Base-by-base conservation (phyloP, 108 stramenopile genomes). In the Skeletonema marinoi region DNA sequence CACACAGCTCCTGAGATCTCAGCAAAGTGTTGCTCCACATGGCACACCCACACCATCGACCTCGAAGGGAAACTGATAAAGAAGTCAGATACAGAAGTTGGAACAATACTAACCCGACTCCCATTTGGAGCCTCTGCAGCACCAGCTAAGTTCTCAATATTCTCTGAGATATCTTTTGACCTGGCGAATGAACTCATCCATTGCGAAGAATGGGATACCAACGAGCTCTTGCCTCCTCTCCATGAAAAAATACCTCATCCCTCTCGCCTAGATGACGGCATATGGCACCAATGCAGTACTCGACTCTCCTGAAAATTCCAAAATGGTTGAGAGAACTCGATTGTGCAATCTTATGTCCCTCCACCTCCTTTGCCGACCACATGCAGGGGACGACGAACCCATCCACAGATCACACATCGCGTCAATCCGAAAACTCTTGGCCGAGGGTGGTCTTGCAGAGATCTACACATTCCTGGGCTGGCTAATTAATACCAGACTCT, bases 71-170 rank as follows among this genome's bases (percentile, higher is more conserved):
- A 58, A 0, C 5, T 58, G 29, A 25, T 7, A 0, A 10, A 10
- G 1, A 29, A 58, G 9, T 58, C 56, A 7, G 56, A 58, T 6
- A 7, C 7, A 30, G 64, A 66, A 17, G 25, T 74, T 17, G 73
- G 32, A 16, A 66, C 32, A n/a, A 19, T 68, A 3, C 42, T 74
- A 14, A 66, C 51, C 21, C 4, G 65, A 56, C 65, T 74, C 5
- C 73, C 73, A 19, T 74, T 74, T 17, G 65, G 73, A 25, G 25
- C 25, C 29, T 74, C 73, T 5, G 65, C 73, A 41, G 73, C 73
- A 19, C 66, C 66, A 39, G 50, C 65, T 0, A 30, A 67, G 0
- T 74, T 74, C 66, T 74, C 73, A 4, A 14, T 36, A 50, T 17
- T 21, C 6, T 74, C 73, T 0, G 73, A 74, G 17, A 74, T 56